Evolutionary conservation across 2,329 filamentous ascomycete species (phyloP), one percentile per base, ranked within the genome.

Genomic region (Dothistroma septosporum): DNA sequence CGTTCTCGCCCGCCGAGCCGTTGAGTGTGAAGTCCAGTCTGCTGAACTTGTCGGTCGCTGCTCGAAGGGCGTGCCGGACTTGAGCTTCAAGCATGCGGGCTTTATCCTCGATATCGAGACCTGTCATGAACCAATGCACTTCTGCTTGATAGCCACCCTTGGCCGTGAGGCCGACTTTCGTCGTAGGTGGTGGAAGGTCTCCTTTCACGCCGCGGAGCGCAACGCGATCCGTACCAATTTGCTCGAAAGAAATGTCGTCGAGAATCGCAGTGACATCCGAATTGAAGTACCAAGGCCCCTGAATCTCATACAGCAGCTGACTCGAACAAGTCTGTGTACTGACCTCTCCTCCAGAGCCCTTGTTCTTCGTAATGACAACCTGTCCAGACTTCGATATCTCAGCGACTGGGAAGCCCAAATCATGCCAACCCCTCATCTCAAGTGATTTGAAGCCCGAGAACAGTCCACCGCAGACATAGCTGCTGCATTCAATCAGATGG

Each of bases 201-300:
- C 75, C 76, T 54, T 74, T 73, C 21, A 81, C 73, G 19, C 79
- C 79, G 24, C 74, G 74, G 12, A 85, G 58, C 2, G 78, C 76
- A 1, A 85, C 80, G 7, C 81, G 76, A 64, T 85, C 78, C 19
- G 72, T 71, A 1, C 76, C 77, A 5, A 81, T 60, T 57, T 85
- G 78, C 52, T 82, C 78, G 61, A 87, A 82, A 60, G 75, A 77
- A 41, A 84, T 72, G n/a, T 78, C 73, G 52, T 78, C 73, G 14
- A 85, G 72, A 14, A 82, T 67, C 0, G 83, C 83, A 0, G 79
- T 83, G 32, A 85, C 82, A 63, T 85, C 83, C 0, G 78, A 80
- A 71, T 85, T 84, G 75, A 78, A 82, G 68, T 85, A 85, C 75
- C 78, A 80, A 0, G 79, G 80, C 5, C 82, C 82, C 64, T 83